Conservation (phyloP, 2,329 filamentous ascomycete genomes). For the Colletotrichum agaves region DNA sequence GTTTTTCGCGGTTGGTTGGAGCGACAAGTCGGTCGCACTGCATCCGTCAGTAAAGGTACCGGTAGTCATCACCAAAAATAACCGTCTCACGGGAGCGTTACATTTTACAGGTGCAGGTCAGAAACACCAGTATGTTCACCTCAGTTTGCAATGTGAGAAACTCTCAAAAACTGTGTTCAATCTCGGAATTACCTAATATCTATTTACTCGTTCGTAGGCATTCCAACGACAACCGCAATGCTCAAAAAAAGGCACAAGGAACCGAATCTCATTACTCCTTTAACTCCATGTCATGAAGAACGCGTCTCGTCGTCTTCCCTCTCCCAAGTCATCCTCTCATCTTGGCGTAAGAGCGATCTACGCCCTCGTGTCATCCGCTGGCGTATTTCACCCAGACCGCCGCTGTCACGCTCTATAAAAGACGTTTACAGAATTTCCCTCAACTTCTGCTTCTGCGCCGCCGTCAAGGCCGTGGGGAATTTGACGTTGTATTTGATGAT, state of each 20-base stretch:
- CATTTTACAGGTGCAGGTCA: no score
- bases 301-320: constrained; percentile 10
- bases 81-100: no score
- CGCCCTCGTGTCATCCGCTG: background rate
- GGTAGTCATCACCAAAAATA: no score
- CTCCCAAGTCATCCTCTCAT: background rate
- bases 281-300: constrained; percentile 29
- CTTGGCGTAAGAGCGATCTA: constrained; percentile 1
- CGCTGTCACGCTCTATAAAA: background rate
- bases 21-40: no score
- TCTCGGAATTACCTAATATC: constrained; percentile 23
- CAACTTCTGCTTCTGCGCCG: constrained; percentile 81
- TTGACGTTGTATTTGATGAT: constrained; percentile 91
- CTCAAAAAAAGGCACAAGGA: constrained; percentile 15
- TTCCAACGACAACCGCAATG: constrained; percentile 20
- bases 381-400: background rate
- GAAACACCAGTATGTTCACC: no score
- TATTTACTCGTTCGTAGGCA: constrained; percentile 23
- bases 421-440: constrained; percentile 75
- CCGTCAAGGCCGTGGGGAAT: constrained; percentile 83
- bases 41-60: no score
- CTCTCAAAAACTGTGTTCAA: background rate
- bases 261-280: constrained; percentile 1
- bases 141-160: no score
- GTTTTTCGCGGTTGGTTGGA: no score